These are phyloP conservation scores for Ophiostoma angusticollis DNA, from an alignment of 2,329 filamentous ascomycete species.

Conservation along the genomic window DNA sequence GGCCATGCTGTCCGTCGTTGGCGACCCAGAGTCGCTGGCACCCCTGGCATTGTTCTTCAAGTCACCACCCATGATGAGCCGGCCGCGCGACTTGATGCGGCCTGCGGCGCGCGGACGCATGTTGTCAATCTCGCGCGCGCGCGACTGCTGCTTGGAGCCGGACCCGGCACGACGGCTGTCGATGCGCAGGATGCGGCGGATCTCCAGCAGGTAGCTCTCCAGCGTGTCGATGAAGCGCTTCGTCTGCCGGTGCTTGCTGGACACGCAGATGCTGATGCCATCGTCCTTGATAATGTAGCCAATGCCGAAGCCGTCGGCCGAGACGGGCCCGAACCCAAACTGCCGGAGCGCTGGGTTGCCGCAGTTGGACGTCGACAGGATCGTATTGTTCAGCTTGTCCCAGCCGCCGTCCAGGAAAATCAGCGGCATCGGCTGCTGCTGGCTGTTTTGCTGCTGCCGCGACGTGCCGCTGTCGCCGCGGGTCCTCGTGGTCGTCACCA, in stretches of 20 bases:
- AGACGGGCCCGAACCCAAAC: conserved; percentile 92
- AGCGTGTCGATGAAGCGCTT: conserved; percentile 78
- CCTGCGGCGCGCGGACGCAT: conserved; percentile 25
- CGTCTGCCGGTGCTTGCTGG: conserved; percentile 88
- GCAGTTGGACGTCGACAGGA: conserved; percentile 95
- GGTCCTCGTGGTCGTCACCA: conserved; percentile 1
- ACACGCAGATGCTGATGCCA: conserved; percentile 78
- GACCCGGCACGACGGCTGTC: conserved; percentile 36
- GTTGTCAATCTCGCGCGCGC: conserved; percentile 41
- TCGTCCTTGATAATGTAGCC: conserved; percentile 99
- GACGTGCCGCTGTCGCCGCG: conserved; percentile 16
- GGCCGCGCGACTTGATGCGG: conserved; percentile 57
- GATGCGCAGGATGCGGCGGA: conserved; percentile 68
- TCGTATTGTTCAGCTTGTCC: conserved; percentile 90
- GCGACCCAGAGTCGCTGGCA: conserved; percentile 42
- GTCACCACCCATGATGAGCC: conserved; percentile 52
- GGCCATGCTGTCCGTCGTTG: conserved; percentile 55
- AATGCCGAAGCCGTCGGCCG: conserved; percentile 88
- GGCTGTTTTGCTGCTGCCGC: conserved; percentile 8
- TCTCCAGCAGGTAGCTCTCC: conserved; percentile 82
- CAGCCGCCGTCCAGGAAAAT: conserved; percentile 83
- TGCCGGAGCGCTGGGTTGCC: conserved; percentile 90
- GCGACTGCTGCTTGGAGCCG: conserved; percentile 28
- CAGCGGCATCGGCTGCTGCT: conserved; percentile 46
- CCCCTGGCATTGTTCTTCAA: conserved; percentile 28